phyloP scores from a whole-genome alignment of 768 basidiomycete species.

The Tephrocybe sp. region DNA sequence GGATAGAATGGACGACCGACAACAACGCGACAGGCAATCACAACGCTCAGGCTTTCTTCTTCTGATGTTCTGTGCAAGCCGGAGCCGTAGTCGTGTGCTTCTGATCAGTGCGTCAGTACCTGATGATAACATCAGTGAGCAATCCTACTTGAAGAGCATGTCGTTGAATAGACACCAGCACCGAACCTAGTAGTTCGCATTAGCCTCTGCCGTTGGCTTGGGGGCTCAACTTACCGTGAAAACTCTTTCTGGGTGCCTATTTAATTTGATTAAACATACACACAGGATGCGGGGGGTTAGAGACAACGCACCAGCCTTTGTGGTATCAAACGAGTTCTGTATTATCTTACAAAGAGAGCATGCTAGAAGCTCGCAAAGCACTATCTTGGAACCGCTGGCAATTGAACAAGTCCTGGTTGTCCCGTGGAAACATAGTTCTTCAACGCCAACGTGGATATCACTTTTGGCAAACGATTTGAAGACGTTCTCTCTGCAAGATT shows the following conservation, averaged over 20 bases:
- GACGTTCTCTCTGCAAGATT: neutral
- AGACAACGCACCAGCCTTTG: slow-evolving; percentile 49
- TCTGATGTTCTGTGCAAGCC: slow-evolving; percentile 39
- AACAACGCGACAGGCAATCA: slow-evolving; percentile 60
- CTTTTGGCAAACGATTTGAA: neutral
- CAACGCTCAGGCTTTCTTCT: slow-evolving; percentile 35
- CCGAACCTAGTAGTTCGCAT: slow-evolving; percentile 50
- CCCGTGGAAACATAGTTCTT: slow-evolving; percentile 48
- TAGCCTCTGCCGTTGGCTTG: neutral
- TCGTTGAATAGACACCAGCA: slow-evolving; percentile 62
- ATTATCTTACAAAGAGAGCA: slow-evolving; percentile 60
- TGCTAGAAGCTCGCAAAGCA: slow-evolving; percentile 44
- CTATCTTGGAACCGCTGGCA: slow-evolving; percentile 38
- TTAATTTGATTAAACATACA: too few relatives aligned
- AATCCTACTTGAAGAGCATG: slow-evolving; percentile 63
- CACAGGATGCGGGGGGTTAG: too few relatives aligned
- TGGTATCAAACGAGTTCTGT: slow-evolving; percentile 57
- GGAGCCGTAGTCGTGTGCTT: slow-evolving; percentile 62
- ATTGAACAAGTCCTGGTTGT: slow-evolving; percentile 53
- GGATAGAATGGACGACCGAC: slow-evolving; percentile 56
- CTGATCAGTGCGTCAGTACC: slow-evolving; percentile 20
- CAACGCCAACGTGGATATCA: neutral
- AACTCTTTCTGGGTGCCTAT: slow-evolving; percentile 53
- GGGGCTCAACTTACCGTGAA: slow-evolving; percentile 33
- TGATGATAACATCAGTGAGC: neutral